These are phyloP conservation scores for Cetradonia linearis DNA, from an alignment of 495 filamentous ascomycete genomes.

Conservation along the genomic window DNA sequence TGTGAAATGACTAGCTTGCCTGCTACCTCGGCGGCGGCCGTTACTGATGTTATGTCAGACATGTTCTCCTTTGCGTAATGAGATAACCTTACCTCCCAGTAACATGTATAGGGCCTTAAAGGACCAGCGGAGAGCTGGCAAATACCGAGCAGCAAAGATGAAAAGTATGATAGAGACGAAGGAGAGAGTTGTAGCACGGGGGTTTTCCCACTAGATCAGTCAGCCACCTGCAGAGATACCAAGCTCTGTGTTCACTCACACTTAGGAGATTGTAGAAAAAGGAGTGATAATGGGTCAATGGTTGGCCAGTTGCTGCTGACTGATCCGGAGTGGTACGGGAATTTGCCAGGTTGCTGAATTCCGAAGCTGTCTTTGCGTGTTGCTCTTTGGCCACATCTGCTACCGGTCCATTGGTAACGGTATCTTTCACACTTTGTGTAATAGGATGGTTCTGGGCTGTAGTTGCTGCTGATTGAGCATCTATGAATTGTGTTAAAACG, in stretches of 20 bases:
- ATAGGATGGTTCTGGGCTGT: slow-evolving; percentile 31
- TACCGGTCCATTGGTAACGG: slow-evolving; percentile 47
- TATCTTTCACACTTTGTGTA: slow-evolving; percentile 30
- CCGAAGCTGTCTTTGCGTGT: slow-evolving; percentile 55
- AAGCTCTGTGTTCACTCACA: slow-evolving; percentile 35
- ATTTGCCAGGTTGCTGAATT: slow-evolving; percentile 67
- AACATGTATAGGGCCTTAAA: slow-evolving; percentile 74
- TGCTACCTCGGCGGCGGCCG: slow-evolving; percentile 62
- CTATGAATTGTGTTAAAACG: slow-evolving; percentile 26
- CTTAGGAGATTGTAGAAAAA: slow-evolving; percentile 84
- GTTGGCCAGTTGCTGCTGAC: slow-evolving; percentile 71
- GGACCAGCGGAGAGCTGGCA: slow-evolving; percentile 76
- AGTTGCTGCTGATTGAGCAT: slow-evolving; percentile 28
- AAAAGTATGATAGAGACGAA: slow-evolving; percentile 61
- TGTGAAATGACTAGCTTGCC: slow-evolving; percentile 67
- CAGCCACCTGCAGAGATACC: slow-evolving; percentile 12
- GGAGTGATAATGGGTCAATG: slow-evolving; percentile 81
- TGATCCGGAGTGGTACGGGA: slow-evolving; percentile 56
- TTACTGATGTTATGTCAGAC: slow-evolving; percentile 45
- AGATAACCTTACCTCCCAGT: slow-evolving; percentile 46
- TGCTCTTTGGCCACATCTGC: slow-evolving; percentile 69
- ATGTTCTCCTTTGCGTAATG: slow-evolving; percentile 11
- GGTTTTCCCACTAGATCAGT: slow-evolving; percentile 51
- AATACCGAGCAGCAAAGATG: slow-evolving; percentile 84
- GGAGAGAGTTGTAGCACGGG: slow-evolving; percentile 74